Evolutionary conservation across 2,329 filamentous ascomycete species (phyloP).

Genomic region (Colletotrichum liaoningense): DNA sequence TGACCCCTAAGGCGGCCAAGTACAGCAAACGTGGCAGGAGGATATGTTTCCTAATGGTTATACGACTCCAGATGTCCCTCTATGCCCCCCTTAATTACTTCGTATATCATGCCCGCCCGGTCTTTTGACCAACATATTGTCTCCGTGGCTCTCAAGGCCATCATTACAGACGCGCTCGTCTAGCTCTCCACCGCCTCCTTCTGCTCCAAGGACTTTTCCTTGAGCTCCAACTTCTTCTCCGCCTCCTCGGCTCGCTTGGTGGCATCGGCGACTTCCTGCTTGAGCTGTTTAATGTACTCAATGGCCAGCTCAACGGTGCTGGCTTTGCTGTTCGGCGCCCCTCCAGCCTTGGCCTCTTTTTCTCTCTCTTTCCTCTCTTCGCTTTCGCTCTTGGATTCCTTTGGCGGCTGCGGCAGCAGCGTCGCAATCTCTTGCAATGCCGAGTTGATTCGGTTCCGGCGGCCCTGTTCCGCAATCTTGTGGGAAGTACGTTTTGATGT

Average conservation of each 20-base stretch:
- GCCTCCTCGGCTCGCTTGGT: conserved; percentile 72
- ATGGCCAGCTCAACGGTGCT: conserved; percentile 98
- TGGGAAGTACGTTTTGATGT: conserved; percentile 97
- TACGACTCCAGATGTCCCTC: conserved; percentile 14
- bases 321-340: conserved; percentile 86
- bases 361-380: conserved; percentile 61
- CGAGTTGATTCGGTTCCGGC: conserved; percentile 93
- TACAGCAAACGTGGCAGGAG: background rate
- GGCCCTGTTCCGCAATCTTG: conserved; percentile 97
- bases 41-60: background rate
- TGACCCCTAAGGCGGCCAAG: background rate
- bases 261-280: conserved; percentile 76
- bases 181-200: background rate
- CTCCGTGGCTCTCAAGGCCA: background rate
- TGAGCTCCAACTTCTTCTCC: conserved; percentile 66
- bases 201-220: background rate
- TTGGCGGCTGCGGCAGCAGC: conserved; percentile 75
- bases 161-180: background rate
- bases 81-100: conserved; percentile 14
- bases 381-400: conserved; percentile 54
- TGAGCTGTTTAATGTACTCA: conserved; percentile 89
- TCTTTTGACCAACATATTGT: background rate
- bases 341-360: conserved; percentile 50
- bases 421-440: conserved; percentile 92
- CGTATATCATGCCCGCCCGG: conserved; percentile 27